A percentile compares a stretch with the other conserved stretches of the same genome.
Conservation (phyloP, 441 rosid species). For the Brassica hybrid region DNA sequence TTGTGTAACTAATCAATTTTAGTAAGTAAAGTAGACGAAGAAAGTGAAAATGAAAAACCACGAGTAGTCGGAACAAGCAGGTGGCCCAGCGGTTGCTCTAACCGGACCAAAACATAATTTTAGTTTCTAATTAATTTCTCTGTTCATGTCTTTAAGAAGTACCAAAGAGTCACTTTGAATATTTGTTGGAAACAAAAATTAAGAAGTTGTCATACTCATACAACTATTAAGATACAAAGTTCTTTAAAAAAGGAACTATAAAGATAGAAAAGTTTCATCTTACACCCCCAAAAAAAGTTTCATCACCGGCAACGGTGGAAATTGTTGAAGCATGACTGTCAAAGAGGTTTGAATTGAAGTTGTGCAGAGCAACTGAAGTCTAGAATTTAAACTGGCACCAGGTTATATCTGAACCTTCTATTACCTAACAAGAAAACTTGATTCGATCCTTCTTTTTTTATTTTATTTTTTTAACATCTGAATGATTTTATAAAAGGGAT, state of each 20-base stretch:
- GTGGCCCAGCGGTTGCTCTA: slow-evolving; percentile 33
- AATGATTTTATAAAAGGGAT: no score
- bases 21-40: slow-evolving; percentile 9
- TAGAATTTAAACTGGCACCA: not conserved
- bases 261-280: slow-evolving; percentile 7
- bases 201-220: not conserved
- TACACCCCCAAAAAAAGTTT: slow-evolving; percentile 1
- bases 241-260: not conserved
- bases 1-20: slow-evolving; percentile 23
- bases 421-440: not conserved
- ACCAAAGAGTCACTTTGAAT: slow-evolving; percentile 35
- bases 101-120: slow-evolving; percentile 19
- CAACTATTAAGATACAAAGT: slow-evolving; percentile 14
- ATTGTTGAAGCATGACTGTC: not conserved
- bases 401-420: not conserved
- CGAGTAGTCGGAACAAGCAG: slow-evolving; percentile 32
- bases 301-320: not conserved
- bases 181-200: not conserved
- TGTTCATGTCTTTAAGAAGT: slow-evolving; percentile 26
- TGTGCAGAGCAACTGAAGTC: no score
- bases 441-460: not conserved
- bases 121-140: not conserved
- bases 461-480: no score
- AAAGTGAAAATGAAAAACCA: slow-evolving; percentile 24
- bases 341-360: not conserved